Evolutionary conservation across 176 grass and related monocot species (phyloP), one percentile per base, ranked within the genome.

Genomic region (Oryza meyeriana): DNA sequence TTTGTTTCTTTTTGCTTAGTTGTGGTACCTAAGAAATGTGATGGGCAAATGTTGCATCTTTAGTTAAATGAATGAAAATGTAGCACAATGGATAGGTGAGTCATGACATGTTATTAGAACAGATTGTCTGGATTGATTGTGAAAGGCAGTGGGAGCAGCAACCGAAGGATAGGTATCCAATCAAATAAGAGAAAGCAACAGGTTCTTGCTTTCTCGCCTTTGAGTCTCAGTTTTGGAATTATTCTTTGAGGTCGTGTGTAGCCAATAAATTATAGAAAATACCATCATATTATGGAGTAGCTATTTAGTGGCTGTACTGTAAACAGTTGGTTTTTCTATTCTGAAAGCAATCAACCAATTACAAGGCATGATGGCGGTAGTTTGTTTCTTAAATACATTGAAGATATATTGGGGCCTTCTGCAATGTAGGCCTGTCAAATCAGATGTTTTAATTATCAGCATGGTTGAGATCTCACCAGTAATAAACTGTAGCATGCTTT

Each of bases 141-240:
- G 66, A 33, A 85, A 81, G 52, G 34, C 42, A 58, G 50, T 28
- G 63, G 83, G 66, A 72, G 14, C 48, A 77, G 73, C 7, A 4
- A 50, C 41, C 41, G n/a, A 85, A 29, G 47, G 41, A 35, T 62
- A 59, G 44, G 27, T 55, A 80, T 24, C 42, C 44, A 64, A 72
- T 40, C 34, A 34, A 70, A 74, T 66, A 20, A 80, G 25, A 67
- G 18, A 33, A 74, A 67, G 22, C 22, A 26, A 4, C 72, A 45
- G 1, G 16, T 8, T 78, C 52, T 38, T 47, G 12, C 45, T 63
- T 79, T 69, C 64, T 39, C 24, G 12, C 62, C 35, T 67, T 30
- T 50, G n/a, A 41, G 25, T 73, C 40, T 69, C 24, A 64, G 20
- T n/a, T n/a, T 41, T 71, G 16, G 30, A 35, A 61, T 22, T 4